These are phyloP conservation scores for Fomitopsis schrenkii DNA, from an alignment of 1,284 basidiomycete species.

Conservation along the genomic window DNA sequence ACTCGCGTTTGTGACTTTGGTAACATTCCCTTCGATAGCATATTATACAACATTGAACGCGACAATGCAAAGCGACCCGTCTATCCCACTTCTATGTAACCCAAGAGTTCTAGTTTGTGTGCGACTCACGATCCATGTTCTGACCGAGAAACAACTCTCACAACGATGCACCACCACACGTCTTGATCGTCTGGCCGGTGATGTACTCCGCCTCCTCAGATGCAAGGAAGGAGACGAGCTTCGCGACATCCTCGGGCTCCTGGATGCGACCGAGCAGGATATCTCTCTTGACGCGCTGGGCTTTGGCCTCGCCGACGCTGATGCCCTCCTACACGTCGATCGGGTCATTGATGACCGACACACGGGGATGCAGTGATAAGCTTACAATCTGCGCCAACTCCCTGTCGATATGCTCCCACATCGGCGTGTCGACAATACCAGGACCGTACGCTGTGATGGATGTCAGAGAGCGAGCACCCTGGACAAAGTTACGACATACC, in stretches of 20 bases:
- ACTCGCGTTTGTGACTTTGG: too few species aligned
- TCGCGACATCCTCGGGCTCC: constrained; percentile 36
- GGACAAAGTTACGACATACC: constrained; percentile 14
- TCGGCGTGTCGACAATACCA: constrained; percentile 32
- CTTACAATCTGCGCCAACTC: constrained; percentile 29
- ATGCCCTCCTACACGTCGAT: constrained; percentile 20
- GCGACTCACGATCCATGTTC: background rate
- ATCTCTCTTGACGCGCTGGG: constrained; percentile 27
- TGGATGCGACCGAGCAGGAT: constrained; percentile 31
- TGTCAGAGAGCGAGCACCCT: background rate
- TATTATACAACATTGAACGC: background rate
- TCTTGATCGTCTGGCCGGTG: constrained; percentile 37
- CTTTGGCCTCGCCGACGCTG: constrained; percentile 27
- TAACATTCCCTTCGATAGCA: background rate
- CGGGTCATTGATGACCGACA: too few species aligned
- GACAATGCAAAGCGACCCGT: background rate
- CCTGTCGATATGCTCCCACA: constrained; percentile 34
- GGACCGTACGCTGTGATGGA: constrained; percentile 26
- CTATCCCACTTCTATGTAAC: background rate
- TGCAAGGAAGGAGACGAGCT: constrained; percentile 40
- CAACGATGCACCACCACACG: constrained; percentile 29
- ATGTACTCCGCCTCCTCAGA: constrained; percentile 37
- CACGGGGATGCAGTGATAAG: background rate
- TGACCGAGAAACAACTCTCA: constrained; percentile 4
- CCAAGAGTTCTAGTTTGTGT: background rate